Base-by-base conservation (phyloP, 2,329 filamentous ascomycete species). In the Conoideocrella luteorostrata region DNA sequence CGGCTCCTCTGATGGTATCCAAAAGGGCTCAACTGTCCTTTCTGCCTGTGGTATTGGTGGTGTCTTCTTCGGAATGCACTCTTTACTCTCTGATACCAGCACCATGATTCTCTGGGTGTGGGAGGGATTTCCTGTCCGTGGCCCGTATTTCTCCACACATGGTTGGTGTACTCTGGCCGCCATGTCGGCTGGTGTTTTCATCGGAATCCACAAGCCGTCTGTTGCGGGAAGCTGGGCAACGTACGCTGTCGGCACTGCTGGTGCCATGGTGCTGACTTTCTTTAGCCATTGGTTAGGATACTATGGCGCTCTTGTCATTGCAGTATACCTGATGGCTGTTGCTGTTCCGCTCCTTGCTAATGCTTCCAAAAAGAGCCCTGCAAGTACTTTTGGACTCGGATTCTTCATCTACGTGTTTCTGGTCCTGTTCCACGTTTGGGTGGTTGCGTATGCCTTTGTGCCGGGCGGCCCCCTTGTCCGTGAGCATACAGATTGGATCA, bases 31-130 rank as follows among this genome's bases (percentile, higher is more conserved):
- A 13, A 75, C 82, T 1, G 47, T 60, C n/a, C 71, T 95, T 34
- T 80, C 88, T 23, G 86, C 82, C 9, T 66, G 93, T 39, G 88
- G 93, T 47, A 65, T 97, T 44, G 89, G 80, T 20, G 91, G 89
- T 23, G 65, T 96, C 7, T 75, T 96, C 58, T 98, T 98, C 57
- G 87, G 78, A 5, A 74, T 97, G 58, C 93, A 97, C 61, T 96
- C 90, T 1, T 72, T 98, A 9, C 76, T 98, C 10, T 96, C 93
- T 0, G 93, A 98, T 61, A 95, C 90, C 0, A 97, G 93, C 69
- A 98, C 93, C 43, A 97, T 98, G 89, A 96, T 97, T 46, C 75
- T 90, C 13, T 98, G 93, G 93, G 88, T 88, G 3, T 98, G 93
- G 93, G 89, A 96, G 55, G 93, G 93, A 6, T 98, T 86, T 56